These are phyloP conservation scores for Filosporella fistucella DNA, from an alignment of 495 filamentous ascomycete genomes.

Conservation along the genomic window DNA sequence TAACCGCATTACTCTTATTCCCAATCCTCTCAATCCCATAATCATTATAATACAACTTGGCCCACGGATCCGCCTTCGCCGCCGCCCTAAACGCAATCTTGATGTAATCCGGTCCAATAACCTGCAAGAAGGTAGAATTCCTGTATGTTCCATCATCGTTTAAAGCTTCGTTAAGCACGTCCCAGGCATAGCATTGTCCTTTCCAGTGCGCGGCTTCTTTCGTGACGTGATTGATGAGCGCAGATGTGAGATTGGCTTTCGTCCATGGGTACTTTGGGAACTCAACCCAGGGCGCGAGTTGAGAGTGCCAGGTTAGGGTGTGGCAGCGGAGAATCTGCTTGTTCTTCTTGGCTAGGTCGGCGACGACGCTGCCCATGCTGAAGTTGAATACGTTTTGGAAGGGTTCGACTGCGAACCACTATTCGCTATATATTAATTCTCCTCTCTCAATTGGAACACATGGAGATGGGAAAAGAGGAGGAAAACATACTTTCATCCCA, in stretches of 20 bases:
- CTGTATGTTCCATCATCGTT: slow-evolving; percentile 64
- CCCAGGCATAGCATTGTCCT: slow-evolving; percentile 46
- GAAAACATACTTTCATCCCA: slow-evolving; percentile 30
- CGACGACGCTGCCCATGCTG: slow-evolving; percentile 44
- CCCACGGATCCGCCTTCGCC: slow-evolving; percentile 47
- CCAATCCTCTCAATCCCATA: slow-evolving; percentile 60
- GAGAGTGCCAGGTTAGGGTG: slow-evolving; percentile 58
- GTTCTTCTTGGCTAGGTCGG: slow-evolving; percentile 44
- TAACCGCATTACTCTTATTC: slow-evolving; percentile 38
- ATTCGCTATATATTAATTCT: slow-evolving; percentile 4
- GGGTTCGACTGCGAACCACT: slow-evolving; percentile 51
- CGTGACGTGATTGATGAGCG: slow-evolving; percentile 47
- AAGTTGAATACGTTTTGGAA: slow-evolving; percentile 42
- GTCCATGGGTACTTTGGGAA: slow-evolving; percentile 37
- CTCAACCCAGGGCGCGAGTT: slow-evolving; percentile 56
- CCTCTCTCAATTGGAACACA: neutral
- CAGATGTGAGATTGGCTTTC: slow-evolving; percentile 43
- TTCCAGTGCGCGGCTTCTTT: slow-evolving; percentile 49
- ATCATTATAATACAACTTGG: slow-evolving; percentile 67
- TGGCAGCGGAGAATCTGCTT: slow-evolving; percentile 54
- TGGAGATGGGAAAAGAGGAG: neutral
- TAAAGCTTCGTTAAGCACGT: slow-evolving; percentile 69
- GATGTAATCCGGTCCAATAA: slow-evolving; percentile 54
- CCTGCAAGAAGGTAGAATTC: slow-evolving; percentile 47
- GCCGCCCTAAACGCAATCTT: slow-evolving; percentile 48